Percentiles rank a stretch among this genome's conserved stretches.
These are phyloP conservation scores for Globisporangium paroecandrum DNA, from an alignment of 352 stramenopile species.

Conservation along the genomic window DNA sequence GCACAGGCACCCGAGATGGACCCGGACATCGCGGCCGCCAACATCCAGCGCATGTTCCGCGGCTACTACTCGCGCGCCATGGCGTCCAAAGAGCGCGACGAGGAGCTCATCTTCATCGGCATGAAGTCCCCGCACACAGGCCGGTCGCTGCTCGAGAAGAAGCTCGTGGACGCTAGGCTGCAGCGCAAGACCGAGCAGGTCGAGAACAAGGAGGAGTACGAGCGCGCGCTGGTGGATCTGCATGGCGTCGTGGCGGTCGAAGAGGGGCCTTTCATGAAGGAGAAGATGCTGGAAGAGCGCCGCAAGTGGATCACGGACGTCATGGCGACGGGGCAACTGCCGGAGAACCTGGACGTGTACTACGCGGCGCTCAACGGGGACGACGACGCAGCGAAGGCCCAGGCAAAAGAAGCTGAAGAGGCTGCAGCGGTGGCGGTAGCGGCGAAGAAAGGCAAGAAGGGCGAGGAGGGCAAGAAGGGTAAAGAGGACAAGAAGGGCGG, in stretches of 20 bases:
- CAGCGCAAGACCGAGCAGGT: conserved; percentile 88
- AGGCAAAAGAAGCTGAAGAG: conserved; percentile 55
- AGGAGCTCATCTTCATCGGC: conserved; percentile 91
- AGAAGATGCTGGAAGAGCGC: conserved; percentile 89
- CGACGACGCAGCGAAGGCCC: conserved; percentile 43
- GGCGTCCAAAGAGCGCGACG: conserved; percentile 66
- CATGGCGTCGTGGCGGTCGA: conserved; percentile 79
- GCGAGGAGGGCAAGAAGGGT: conserved; percentile 50
- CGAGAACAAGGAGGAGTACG: conserved; percentile 92
- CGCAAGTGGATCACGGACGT: conserved; percentile 91
- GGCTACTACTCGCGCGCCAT: conserved; percentile 70
- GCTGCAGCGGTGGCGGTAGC: conserved; percentile 22
- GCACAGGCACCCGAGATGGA: conserved; percentile 80
- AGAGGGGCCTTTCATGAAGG: conserved; percentile 92
- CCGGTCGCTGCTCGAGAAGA: conserved; percentile 63
- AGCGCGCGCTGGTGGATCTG: conserved; percentile 81
- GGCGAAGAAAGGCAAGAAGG: conserved; percentile 50
- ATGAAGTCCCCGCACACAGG: conserved; percentile 80
- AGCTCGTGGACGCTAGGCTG: conserved; percentile 69
- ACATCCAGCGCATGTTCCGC: conserved; percentile 90
- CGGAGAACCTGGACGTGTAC: conserved; percentile 88
- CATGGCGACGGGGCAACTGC: conserved; percentile 80
- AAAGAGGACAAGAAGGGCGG: conserved; percentile 45
- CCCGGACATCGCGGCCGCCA: conserved; percentile 86
- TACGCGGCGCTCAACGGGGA: conserved; percentile 60